Conservation (phyloP, 1,139 yeast species). For the Meyerozyma guilliermondii region DNA sequence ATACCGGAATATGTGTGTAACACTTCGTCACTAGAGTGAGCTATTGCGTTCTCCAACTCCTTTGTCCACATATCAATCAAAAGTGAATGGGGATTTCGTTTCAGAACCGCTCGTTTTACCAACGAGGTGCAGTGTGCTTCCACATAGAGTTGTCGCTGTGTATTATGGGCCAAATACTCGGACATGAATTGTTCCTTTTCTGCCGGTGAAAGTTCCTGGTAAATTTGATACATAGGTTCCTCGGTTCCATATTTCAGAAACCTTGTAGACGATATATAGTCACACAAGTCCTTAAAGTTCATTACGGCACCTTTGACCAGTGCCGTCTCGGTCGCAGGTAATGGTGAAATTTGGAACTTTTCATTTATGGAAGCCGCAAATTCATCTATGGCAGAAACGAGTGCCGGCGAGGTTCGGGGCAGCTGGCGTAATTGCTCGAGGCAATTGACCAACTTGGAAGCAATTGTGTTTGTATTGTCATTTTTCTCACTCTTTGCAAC, state of each 20-base stretch:
- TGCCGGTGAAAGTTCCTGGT: slow-evolving; percentile 10
- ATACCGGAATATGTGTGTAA: slow-evolving; percentile 4
- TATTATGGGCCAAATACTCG: slow-evolving; percentile 20
- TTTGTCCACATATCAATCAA: slow-evolving; percentile 6
- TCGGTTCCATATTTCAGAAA: slow-evolving; percentile 7
- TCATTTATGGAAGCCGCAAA: not conserved
- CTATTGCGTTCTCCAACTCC: slow-evolving; percentile 3
- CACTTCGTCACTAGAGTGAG: slow-evolving; percentile 13
- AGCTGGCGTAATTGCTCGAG: slow-evolving; percentile 2
- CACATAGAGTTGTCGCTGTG: slow-evolving; percentile 19
- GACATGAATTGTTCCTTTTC: slow-evolving; percentile 17
- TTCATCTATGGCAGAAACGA: not conserved
- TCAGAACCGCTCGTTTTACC: slow-evolving; percentile 7
- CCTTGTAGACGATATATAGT: slow-evolving; percentile 15
- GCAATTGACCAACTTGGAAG: slow-evolving; percentile 3
- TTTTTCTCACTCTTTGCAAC: not conserved
- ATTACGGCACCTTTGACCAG: not conserved
- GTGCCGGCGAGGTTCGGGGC: not conserved
- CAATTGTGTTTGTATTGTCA: not conserved
- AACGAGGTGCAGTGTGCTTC: slow-evolving; percentile 20
- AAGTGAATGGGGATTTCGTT: slow-evolving; percentile 4
- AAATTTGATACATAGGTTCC: slow-evolving; percentile 15
- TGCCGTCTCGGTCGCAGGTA: not conserved
- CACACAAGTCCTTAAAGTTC: slow-evolving; percentile 15
- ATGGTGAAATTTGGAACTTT: not conserved